A percentile compares a stretch with the other conserved stretches of the same genome.
These are phyloP conservation scores for Panaeolus papilionaceus DNA, from an alignment of 768 basidiomycete genomes.

Conservation along the genomic window DNA sequence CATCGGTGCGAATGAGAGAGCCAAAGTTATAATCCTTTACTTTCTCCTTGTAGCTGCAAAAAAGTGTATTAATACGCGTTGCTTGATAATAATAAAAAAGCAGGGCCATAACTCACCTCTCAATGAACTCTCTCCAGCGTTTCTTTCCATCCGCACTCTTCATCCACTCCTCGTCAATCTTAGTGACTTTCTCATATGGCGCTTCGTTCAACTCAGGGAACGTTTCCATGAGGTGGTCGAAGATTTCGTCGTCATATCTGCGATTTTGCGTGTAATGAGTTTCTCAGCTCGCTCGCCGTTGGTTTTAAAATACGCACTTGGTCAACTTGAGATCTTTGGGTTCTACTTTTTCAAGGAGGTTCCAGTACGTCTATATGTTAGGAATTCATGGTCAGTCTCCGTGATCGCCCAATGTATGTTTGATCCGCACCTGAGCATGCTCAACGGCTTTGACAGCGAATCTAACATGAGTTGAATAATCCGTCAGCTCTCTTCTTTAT, in stretches of 20 bases:
- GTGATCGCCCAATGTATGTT: background rate
- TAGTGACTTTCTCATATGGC: conserved; percentile 51
- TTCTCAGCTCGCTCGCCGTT: conserved; percentile 26
- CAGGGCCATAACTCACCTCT: conserved; percentile 47
- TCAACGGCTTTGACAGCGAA: conserved; percentile 97
- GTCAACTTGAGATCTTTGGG: conserved; percentile 84
- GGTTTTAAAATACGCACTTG: conserved; percentile 50
- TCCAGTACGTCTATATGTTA: conserved; percentile 85
- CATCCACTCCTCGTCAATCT: conserved; percentile 91
- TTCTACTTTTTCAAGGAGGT: conserved; percentile 80
- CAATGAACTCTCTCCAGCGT: conserved; percentile 90
- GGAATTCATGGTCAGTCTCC: background rate
- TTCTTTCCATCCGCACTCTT: conserved; percentile 89
- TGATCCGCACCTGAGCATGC: conserved; percentile 82
- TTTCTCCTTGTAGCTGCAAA: conserved; percentile 81
- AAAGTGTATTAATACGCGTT: background rate
- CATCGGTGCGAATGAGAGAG: conserved; percentile 86
- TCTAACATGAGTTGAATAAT: conserved; percentile 38
- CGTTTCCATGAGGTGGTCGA: conserved; percentile 67
- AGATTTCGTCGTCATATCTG: conserved; percentile 93
- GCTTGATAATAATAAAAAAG: no score
- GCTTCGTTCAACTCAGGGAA: conserved; percentile 82
- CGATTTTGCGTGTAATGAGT: background rate
- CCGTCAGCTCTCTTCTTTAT: background rate
- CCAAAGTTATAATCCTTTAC: conserved; percentile 97